A percentile compares a stretch with the other conserved stretches of the same genome.
These are phyloP conservation scores for Mitragyna speciosa DNA, from an alignment of 257 asterid species.

Conservation along the genomic window DNA sequence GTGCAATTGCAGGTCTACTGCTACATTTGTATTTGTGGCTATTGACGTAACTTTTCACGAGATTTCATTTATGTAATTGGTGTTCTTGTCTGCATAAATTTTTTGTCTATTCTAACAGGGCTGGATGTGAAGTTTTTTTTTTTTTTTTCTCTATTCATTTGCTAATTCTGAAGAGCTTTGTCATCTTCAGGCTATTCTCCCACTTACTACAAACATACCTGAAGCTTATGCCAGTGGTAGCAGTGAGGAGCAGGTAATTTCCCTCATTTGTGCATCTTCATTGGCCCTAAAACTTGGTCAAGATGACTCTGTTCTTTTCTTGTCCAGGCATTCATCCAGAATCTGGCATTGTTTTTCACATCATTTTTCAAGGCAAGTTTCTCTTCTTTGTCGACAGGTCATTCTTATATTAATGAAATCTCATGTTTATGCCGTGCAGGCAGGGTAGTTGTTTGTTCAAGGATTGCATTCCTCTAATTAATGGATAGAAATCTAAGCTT, in stretches of 20 bases:
- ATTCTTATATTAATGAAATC: not conserved
- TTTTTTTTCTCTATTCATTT: too few relatives aligned
- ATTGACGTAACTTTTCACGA: too few relatives aligned
- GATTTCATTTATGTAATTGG: not conserved
- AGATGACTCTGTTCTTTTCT: slow-evolving; percentile 17
- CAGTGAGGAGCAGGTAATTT: slow-evolving; percentile 86
- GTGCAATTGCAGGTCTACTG: slow-evolving; percentile 80
- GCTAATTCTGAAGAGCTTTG: not conserved
- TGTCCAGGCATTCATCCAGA: slow-evolving; percentile 88
- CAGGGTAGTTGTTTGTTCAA: too few relatives aligned
- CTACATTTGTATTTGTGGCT: not conserved
- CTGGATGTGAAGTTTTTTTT: not conserved
- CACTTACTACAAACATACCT: slow-evolving; percentile 59
- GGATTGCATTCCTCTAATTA: not conserved
- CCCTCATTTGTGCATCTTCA: not conserved
- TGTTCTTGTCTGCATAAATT: not conserved
- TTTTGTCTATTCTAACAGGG: not conserved
- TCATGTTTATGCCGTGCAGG: not conserved
- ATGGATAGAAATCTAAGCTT: not conserved
- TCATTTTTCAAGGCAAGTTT: slow-evolving; percentile 84
- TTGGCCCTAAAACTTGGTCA: not conserved
- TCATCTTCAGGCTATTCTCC: slow-evolving; percentile 55
- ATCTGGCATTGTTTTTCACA: slow-evolving; percentile 89
- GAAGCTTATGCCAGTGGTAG: slow-evolving; percentile 85
- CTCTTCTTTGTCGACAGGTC: not conserved